Conservation (phyloP, 1,284 basidiomycete species). For the Xerocomus minutiporus region DNA sequence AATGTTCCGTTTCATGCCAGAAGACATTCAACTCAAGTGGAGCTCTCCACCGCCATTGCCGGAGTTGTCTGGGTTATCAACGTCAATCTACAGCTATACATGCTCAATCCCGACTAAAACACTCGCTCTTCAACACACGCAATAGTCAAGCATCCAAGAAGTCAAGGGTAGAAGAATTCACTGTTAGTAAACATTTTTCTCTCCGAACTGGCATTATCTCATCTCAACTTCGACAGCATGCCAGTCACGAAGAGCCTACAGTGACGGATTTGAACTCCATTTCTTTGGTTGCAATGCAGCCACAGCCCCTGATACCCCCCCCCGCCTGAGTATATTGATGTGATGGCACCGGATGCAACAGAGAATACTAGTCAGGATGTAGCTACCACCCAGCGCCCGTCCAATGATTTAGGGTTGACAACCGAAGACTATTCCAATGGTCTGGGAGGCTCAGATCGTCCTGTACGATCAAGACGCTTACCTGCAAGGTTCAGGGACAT, state of each 20-base stretch:
- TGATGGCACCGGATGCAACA: too few species aligned
- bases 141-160: neutral
- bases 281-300: neutral
- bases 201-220: too few species aligned
- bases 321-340: neutral
- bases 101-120: neutral
- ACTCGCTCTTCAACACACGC: neutral
- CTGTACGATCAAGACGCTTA: neutral
- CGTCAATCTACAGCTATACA: neutral
- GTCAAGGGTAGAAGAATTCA: neutral
- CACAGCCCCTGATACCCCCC: neutral
- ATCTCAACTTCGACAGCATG: too few species aligned
- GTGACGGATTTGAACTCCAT: too few species aligned
- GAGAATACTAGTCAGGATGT: neutral
- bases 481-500: neutral
- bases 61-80: neutral
- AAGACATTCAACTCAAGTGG: neutral
- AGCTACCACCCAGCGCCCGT: neutral
- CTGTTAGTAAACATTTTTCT: too few species aligned
- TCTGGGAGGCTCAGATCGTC: neutral
- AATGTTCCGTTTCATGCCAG: neutral
- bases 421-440: neutral
- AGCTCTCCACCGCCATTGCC: neutral
- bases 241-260: too few species aligned
- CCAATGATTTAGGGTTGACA: too few species aligned